Percentiles rank a stretch among this genome's conserved stretches.
These are phyloP conservation scores for Aspergillus cavernicola DNA, from an alignment of 495 filamentous ascomycete genomes.

Conservation along the genomic window DNA sequence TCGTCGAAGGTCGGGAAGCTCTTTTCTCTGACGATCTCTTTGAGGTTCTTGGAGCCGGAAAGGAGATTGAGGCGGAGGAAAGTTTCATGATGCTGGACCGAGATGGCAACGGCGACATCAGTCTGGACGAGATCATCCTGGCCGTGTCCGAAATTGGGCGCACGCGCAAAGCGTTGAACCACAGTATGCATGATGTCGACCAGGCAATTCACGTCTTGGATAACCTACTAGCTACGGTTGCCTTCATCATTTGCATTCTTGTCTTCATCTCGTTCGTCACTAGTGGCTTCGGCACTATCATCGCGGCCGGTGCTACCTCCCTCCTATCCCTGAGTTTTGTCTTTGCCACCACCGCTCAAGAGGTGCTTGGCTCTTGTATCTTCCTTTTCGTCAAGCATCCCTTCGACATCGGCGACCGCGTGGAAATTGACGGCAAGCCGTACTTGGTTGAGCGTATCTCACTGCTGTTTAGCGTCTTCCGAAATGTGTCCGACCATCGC, in stretches of 20 bases:
- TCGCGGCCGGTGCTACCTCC: constrained; percentile 92
- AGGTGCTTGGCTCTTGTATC: constrained; percentile 92
- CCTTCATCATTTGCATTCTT: constrained; percentile 75
- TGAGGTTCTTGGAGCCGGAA: constrained; percentile 77
- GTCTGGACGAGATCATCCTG: constrained; percentile 91
- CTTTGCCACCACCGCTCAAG: constrained; percentile 85
- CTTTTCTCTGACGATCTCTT: constrained; percentile 76
- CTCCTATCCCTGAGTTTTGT: constrained; percentile 92
- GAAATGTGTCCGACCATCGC: constrained; percentile 73
- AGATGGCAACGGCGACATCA: constrained; percentile 91
- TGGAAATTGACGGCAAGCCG: constrained; percentile 70
- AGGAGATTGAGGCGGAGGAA: constrained; percentile 72
- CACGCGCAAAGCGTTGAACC: constrained; percentile 77
- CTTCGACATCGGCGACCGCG: constrained; percentile 88
- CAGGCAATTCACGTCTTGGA: constrained; percentile 91
- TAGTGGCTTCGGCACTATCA: constrained; percentile 75
- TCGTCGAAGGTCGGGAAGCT: constrained; percentile 79
- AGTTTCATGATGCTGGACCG: constrained; percentile 75
- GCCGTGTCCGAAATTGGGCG: constrained; percentile 78
- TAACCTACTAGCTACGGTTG: constrained; percentile 72
- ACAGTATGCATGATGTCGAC: constrained; percentile 95
- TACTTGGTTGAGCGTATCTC: constrained; percentile 91
- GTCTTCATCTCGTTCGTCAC: constrained; percentile 91
- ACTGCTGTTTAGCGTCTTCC: constrained; percentile 90
- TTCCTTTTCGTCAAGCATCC: constrained; percentile 98